These are phyloP conservation scores for Eimeria zaria DNA, from an alignment of 169 alveolate genomes.

Conservation along the genomic window DNA sequence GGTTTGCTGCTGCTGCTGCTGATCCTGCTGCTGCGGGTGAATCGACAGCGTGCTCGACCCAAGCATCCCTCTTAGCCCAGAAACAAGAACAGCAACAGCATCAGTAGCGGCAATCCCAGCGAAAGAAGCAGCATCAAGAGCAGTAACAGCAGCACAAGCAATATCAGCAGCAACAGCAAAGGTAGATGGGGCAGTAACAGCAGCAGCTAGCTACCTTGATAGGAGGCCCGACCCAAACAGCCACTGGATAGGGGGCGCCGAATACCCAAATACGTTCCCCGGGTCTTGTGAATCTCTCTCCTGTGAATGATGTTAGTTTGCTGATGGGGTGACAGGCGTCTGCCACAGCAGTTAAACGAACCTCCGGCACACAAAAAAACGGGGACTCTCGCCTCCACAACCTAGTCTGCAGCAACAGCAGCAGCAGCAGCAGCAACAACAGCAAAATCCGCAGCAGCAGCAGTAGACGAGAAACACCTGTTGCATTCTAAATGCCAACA, in stretches of 20 bases:
- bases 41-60: too few species aligned
- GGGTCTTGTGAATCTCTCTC: constrained; percentile 42
- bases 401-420: constrained; percentile 53
- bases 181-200: neutral
- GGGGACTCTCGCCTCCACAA: neutral
- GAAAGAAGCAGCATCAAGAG: neutral
- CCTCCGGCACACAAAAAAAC: constrained; percentile 49
- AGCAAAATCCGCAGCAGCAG: constrained; percentile 3
- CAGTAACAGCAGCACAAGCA: neutral
- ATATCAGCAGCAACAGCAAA: neutral
- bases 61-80: too few species aligned
- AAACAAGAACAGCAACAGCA: neutral
- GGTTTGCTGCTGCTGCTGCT: too few species aligned
- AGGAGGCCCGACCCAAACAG: constrained; percentile 49
- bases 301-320: constrained; percentile 45
- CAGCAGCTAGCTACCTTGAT: constrained; percentile 23
- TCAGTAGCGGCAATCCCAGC: too few species aligned
- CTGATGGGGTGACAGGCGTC: constrained; percentile 65
- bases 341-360: constrained; percentile 14
- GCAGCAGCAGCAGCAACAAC: constrained; percentile 11
- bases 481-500: neutral
- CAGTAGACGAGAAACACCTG: neutral
- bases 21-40: too few species aligned
- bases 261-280: constrained; percentile 39
- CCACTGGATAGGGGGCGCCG: constrained; percentile 50